These are phyloP conservation scores for Cyclotella kingstonii DNA, from an alignment of 108 stramenopile genomes.

Conservation along the genomic window DNA sequence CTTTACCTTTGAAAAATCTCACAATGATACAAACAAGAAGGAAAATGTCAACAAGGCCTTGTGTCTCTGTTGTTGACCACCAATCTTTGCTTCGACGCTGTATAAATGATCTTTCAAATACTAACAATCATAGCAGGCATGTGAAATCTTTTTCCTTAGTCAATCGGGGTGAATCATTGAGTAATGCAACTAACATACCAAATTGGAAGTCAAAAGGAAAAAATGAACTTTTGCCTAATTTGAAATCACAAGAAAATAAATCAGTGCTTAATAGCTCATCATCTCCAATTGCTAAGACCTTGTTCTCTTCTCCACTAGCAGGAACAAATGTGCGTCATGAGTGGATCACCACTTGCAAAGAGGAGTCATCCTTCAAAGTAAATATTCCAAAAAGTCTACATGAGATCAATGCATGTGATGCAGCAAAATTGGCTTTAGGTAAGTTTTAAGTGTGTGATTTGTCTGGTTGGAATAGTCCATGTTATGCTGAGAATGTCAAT, in stretches of 20 bases:
- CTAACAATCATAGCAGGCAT: not conserved
- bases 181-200: constrained; percentile 13
- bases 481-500: not conserved
- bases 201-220: constrained; percentile 44
- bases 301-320: constrained; percentile 44
- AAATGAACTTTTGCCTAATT: constrained; percentile 32
- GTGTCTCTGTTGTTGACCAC: constrained; percentile 24
- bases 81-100: constrained; percentile 14
- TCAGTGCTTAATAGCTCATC: constrained; percentile 2
- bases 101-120: constrained; percentile 8
- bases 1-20: too few species aligned
- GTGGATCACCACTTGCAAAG: constrained; percentile 17
- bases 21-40: too few species aligned
- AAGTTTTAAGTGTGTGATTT: not conserved
- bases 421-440: constrained; percentile 58
- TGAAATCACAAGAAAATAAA: constrained; percentile 6
- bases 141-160: constrained; percentile 27
- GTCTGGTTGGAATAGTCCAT: too few species aligned
- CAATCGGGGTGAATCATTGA: not conserved
- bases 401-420: constrained; percentile 48
- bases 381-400: constrained; percentile 49
- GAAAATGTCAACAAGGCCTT: not conserved
- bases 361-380: constrained; percentile 22
- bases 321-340: constrained; percentile 15
- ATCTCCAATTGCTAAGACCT: constrained; percentile 31